Evolutionary conservation across 2,329 filamentous ascomycete genomes (phyloP), one percentile per base, ranked within the genome.

Genomic region (Orbilia javanica): DNA sequence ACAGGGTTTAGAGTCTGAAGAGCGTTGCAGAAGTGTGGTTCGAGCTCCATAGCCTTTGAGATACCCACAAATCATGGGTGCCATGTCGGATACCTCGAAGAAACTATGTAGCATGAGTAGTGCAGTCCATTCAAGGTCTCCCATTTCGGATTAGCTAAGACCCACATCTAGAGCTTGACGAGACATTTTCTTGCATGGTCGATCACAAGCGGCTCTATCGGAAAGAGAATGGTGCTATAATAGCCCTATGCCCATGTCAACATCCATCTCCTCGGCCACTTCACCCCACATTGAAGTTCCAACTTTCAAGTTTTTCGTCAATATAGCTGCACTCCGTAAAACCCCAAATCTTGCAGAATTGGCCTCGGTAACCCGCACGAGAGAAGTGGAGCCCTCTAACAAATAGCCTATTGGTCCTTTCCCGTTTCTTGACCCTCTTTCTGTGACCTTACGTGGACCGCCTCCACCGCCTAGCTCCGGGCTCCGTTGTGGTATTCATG

Each of bases 121-220:
- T 31, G 36, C 65, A 44, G 57, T 62, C 8, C 66, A 62, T 31
- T 62, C 29, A 71, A 63, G 25, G 29, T 44, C 36, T 31, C 55
- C 55, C 55, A 8, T 53, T 55, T 44, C 46, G 42, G 53, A 10
- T 25, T 60, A 63, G 42, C 29, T 11, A 20, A 25, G 69, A 73
- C 69, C 69, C 69, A 73, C 68, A 44, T 22, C 22, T 15, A 57
- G 29, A 55, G 31, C 22, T 73, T 73, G 60, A 73, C 69, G 48
- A 73, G 69, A 65, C 25, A 73, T 73, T 73, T 73, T 73, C 48
- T 34, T 73, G 53, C 50, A 39, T 73, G 69, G 60, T 50, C 50
- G 69, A 66, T 65, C 60, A 65, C 62, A 66, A 73, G 69, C 60
- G 69, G 69, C 69, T 73, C 69, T 36, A 55, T 73, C 69, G 69